phyloP scores from a whole-genome alignment of 805 yeast species.

The Grigorovia transvaalensis region DNA sequence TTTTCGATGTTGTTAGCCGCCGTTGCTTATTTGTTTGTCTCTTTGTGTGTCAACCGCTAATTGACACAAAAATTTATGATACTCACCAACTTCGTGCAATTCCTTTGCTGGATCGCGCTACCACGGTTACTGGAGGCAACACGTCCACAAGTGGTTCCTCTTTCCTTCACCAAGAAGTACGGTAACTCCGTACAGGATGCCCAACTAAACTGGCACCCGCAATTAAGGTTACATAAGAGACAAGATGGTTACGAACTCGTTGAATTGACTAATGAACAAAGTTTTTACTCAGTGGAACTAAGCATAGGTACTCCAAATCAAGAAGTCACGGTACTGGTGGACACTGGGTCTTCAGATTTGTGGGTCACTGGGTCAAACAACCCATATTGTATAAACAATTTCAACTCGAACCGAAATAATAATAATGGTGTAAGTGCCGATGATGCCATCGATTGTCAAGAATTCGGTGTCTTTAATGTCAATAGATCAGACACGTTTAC shows the following conservation, averaged over 20 bases:
- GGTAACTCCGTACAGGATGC: slow-evolving; percentile 10
- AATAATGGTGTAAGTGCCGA: background rate
- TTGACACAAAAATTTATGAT: no score
- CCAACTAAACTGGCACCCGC: slow-evolving; percentile 1
- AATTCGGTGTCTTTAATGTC: slow-evolving; percentile 32
- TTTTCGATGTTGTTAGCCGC: no score
- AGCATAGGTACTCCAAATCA: slow-evolving; percentile 38
- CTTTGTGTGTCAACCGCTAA: no score
- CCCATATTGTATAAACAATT: slow-evolving; percentile 17
- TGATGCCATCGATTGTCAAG: slow-evolving; percentile 24
- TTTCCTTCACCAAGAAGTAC: slow-evolving; percentile 15
- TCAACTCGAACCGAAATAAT: background rate
- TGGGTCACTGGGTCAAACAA: slow-evolving; percentile 36
- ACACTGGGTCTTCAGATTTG: slow-evolving; percentile 64
- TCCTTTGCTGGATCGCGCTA: background rate
- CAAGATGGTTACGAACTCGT: slow-evolving; percentile 6
- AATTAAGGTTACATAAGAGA: slow-evolving; percentile 6
- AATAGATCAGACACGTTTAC: slow-evolving; percentile 27
- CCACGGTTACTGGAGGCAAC: background rate
- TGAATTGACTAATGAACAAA: slow-evolving; percentile 28
- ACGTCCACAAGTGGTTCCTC: background rate
- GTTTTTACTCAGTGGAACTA: slow-evolving; percentile 34
- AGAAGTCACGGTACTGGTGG: slow-evolving; percentile 35
- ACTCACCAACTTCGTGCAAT: background rate
- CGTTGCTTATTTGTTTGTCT: no score